Conservation (phyloP, 2,329 filamentous ascomycete genomes). For the Talaromyces sp. region DNA sequence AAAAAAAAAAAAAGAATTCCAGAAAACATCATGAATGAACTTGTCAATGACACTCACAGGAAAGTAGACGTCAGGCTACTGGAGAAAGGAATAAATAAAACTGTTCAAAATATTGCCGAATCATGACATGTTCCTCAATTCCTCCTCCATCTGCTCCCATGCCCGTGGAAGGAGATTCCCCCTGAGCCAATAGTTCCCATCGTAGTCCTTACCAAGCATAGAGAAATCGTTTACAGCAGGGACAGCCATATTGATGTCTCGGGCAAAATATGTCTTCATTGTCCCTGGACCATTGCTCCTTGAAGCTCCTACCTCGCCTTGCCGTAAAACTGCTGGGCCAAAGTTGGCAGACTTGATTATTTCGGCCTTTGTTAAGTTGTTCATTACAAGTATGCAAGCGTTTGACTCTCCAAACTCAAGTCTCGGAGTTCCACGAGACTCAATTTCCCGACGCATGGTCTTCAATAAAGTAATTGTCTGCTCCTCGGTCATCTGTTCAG, state of each 20-base stretch:
- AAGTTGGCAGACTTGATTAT: slow-evolving; percentile 13
- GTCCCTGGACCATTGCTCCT: slow-evolving; percentile 13
- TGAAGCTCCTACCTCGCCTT: slow-evolving; percentile 7
- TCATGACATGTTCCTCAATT: background rate
- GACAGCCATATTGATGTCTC: too few species aligned
- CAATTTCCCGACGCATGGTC: slow-evolving; percentile 4
- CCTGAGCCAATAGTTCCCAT: slow-evolving; percentile 13
- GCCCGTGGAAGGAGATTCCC: slow-evolving; percentile 11
- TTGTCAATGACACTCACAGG: too few species aligned
- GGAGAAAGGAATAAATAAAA: too few species aligned
- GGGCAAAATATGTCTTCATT: slow-evolving; percentile 7
- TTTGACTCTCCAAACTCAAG: slow-evolving; percentile 10
- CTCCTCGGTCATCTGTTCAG: slow-evolving; percentile 8
- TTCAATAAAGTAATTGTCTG: slow-evolving; percentile 9
- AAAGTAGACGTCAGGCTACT: too few species aligned
- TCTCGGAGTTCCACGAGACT: background rate
- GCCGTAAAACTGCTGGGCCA: slow-evolving; percentile 5
- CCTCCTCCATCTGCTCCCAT: slow-evolving; percentile 15
- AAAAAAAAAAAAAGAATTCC: too few species aligned
- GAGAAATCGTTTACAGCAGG: background rate
- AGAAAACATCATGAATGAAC: too few species aligned
- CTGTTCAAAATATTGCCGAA: too few species aligned
- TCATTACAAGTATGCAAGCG: slow-evolving; percentile 6
- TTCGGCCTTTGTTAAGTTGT: slow-evolving; percentile 15
- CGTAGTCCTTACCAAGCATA: slow-evolving; percentile 16